Base-by-base conservation (phyloP, 192 early-diverging fungal species). In the Podila minutissima region DNA sequence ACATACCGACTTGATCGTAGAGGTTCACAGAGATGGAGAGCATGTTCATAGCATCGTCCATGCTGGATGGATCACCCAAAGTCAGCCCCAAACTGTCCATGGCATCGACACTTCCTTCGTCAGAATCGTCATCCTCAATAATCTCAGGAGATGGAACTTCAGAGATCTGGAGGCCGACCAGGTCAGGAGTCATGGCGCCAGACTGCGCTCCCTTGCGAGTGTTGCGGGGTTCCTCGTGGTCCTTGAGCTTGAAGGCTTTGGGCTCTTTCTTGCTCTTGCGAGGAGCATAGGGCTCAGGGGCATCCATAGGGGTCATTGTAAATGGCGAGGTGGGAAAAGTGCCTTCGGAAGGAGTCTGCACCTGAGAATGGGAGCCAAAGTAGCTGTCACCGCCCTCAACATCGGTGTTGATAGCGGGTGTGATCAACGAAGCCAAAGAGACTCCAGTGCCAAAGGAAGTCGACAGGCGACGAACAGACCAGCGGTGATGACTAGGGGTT, bases 1-100 rank as follows among this genome's bases (percentile, higher is more conserved):
- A 31, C 69, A 62, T 58, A 74, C 79, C 87, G 35, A 92, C 86
- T 75, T 96, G 95, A 72, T 96, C 95, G 59, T 92, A 94, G 9
- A 96, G 84, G 69, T 95, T 94, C 8, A 90, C 86, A 17, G 92
- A 93, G 28, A 68, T 64, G 20, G 69, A 62, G 29, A 96, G 83
- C 62, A 89, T 85, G 3, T 76, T 81, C 24, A 91, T 85, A 13
- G 95, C 94, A 17, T 84, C 85, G 33, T 79, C 74, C 53, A 91
- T 82, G 35, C 89, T 85, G 22, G 84, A 76, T 10, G 89, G 88
- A 71, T 96, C 93, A 20, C 86, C 86, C 46, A 96, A 83, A 10
- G 91, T 92, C 65, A 96, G 71, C 4, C 88, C 87, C 24, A 94
- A 72, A 48, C 74, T 72, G 20, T 85, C 74, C 60, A 74, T 82